Evolutionary conservation across 1,284 basidiomycete species (phyloP).

Genomic region (Irpex rosettiformis): DNA sequence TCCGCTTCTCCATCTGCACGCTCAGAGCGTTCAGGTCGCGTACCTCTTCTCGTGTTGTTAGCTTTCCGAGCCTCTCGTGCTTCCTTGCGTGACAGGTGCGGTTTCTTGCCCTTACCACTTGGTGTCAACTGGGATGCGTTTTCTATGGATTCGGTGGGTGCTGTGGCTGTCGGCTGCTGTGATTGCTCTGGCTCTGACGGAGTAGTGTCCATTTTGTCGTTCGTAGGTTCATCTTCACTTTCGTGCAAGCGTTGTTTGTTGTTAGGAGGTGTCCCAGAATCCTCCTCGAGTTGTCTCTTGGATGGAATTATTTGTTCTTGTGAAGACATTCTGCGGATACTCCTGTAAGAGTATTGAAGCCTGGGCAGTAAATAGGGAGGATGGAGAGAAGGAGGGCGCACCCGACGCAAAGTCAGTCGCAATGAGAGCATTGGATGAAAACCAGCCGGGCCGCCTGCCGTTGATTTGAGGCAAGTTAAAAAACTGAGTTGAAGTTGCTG

Average conservation of each 20-base stretch:
- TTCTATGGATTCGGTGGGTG: background rate
- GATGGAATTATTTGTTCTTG: background rate
- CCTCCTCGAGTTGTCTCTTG: background rate
- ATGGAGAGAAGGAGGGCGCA: no score
- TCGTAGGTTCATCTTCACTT: background rate
- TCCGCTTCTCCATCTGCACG: background rate
- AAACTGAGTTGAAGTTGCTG: no score
- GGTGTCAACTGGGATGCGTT: background rate
- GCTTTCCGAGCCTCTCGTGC: conserved; percentile 24
- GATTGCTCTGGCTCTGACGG: background rate
- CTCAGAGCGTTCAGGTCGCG: conserved; percentile 30
- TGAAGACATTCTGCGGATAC: background rate
- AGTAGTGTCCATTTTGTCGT: background rate
- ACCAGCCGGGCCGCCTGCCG: no score
- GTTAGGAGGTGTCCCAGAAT: background rate
- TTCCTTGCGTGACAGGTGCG: conserved; percentile 8
- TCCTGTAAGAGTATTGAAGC: background rate
- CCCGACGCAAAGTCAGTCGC: no score
- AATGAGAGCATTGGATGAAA: no score
- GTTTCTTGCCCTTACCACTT: conserved; percentile 19
- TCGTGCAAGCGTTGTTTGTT: background rate
- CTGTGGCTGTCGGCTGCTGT: background rate
- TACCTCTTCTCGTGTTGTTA: conserved; percentile 28
- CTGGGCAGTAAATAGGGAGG: background rate
- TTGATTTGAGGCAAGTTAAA: no score